Percentiles rank a stretch among this genome's conserved stretches.
Conservation (phyloP, 768 basidiomycete species). For the Holtermannia corniformis region DNA sequence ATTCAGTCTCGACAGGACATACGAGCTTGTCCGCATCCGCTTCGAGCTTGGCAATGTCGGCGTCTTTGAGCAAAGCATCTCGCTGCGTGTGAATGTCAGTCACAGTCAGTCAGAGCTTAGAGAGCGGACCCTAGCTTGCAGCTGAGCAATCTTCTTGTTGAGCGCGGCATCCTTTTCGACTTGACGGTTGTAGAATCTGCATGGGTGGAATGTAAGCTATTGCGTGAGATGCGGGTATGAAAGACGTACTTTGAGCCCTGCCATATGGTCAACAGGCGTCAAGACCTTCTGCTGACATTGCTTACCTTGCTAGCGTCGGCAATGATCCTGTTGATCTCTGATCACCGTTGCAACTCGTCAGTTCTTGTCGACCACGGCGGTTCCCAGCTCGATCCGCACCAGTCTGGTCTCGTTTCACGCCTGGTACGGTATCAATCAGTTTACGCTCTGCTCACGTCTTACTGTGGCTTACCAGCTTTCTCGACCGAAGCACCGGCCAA, state of each 20-base stretch:
- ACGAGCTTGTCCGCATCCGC: slow-evolving; percentile 61
- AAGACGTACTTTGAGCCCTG: slow-evolving; percentile 61
- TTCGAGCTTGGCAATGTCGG: slow-evolving; percentile 52
- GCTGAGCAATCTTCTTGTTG: slow-evolving; percentile 61
- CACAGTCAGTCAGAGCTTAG: slow-evolving; percentile 40
- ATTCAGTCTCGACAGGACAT: no score
- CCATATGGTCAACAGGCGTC: neutral
- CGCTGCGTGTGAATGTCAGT: slow-evolving; percentile 52
- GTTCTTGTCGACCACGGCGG: neutral
- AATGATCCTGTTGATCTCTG: slow-evolving; percentile 77
- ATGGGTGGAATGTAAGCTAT: slow-evolving; percentile 54
- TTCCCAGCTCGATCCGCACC: slow-evolving; percentile 6
- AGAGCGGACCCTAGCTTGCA: slow-evolving; percentile 49
- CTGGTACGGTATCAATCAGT: slow-evolving; percentile 46
- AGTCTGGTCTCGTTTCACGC: slow-evolving; percentile 34
- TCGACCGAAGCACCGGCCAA: slow-evolving; percentile 80
- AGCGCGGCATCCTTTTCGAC: slow-evolving; percentile 80
- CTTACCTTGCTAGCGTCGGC: slow-evolving; percentile 68
- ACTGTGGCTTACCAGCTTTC: slow-evolving; percentile 69
- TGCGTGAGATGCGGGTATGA: neutral
- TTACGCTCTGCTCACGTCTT: neutral
- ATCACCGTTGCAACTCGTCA: no score
- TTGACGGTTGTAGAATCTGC: slow-evolving; percentile 56
- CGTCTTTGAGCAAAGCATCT: slow-evolving; percentile 17
- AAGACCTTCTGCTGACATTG: neutral